These are phyloP conservation scores for Populus simonii DNA, from an alignment of 345 rosid species.

Conservation along the genomic window DNA sequence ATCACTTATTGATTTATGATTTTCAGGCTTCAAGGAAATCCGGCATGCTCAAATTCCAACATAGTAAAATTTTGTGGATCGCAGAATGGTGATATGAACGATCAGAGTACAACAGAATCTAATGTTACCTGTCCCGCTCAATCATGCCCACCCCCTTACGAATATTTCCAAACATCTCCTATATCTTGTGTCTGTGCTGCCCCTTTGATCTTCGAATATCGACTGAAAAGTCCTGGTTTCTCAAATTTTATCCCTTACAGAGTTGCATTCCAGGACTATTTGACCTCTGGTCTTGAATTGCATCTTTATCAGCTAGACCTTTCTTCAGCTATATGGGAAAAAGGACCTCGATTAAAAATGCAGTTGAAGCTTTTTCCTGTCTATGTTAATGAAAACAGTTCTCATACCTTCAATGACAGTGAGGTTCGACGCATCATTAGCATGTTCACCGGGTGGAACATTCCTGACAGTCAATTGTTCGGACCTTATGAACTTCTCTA, in stretches of 20 bases:
- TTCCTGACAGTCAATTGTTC: slow-evolving; percentile 59
- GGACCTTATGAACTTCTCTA: slow-evolving; percentile 90
- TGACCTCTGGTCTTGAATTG: slow-evolving; percentile 56
- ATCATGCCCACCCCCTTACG: slow-evolving; percentile 66
- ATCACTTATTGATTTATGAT: slow-evolving; percentile 5
- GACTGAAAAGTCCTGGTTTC: slow-evolving; percentile 94
- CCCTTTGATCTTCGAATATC: slow-evolving; percentile 72
- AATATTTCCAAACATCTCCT: slow-evolving; percentile 45
- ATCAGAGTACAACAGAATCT: slow-evolving; percentile 24
- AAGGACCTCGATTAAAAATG: slow-evolving; percentile 85
- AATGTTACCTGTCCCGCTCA: slow-evolving; percentile 36
- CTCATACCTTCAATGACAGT: slow-evolving; percentile 52
- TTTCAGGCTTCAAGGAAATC: slow-evolving; percentile 92
- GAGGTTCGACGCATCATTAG: slow-evolving; percentile 58
- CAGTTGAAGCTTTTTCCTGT: slow-evolving; percentile 66
- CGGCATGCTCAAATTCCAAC: slow-evolving; percentile 49
- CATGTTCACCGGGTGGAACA: slow-evolving; percentile 75
- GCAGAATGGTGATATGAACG: slow-evolving; percentile 20
- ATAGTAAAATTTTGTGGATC: slow-evolving; percentile 45
- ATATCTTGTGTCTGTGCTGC: slow-evolving; percentile 67
- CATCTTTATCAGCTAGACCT: slow-evolving; percentile 53
- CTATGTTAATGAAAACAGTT: slow-evolving; percentile 22
- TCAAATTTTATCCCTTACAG: slow-evolving; percentile 51
- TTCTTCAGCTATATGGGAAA: slow-evolving; percentile 44
- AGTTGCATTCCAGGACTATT: slow-evolving; percentile 42